A percentile compares a stretch with the other conserved stretches of the same genome.
phyloP scores from a whole-genome alignment of 495 filamentous ascomycete genomes.

The Xanthoparmelia taractica region DNA sequence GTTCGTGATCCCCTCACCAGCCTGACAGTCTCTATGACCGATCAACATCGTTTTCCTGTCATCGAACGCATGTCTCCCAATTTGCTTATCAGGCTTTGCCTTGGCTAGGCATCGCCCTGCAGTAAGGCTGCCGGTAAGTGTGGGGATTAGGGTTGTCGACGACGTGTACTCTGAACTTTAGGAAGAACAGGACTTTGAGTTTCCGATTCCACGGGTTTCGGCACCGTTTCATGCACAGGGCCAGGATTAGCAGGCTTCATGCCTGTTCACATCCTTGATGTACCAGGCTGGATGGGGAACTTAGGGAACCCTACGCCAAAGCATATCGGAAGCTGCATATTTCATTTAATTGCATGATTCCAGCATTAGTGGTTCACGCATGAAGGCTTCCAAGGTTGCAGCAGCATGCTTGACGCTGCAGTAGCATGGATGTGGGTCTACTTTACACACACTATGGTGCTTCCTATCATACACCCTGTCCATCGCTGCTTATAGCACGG shows the following conservation, averaged over 20 bases:
- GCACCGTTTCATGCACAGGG: background rate
- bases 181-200: background rate
- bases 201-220: background rate
- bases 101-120: background rate
- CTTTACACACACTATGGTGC: background rate
- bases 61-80: background rate
- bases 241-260: constrained; percentile 3
- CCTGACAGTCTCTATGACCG: background rate
- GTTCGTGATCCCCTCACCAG: background rate
- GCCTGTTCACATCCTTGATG: background rate
- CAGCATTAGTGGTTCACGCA: background rate
- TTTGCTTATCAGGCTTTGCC: background rate
- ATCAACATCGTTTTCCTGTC: constrained; percentile 3
- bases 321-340: background rate
- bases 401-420: background rate
- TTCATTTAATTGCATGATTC: background rate
- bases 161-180: background rate
- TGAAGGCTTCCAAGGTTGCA: background rate
- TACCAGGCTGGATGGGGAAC: background rate
- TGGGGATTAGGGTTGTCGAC: constrained; percentile 13
- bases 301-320: background rate
- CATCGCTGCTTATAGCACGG: constrained; percentile 3
- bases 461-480: background rate
- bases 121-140: constrained; percentile 3
- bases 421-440: background rate